Base-by-base conservation (phyloP, 768 basidiomycete genomes). In the Russula lepida region DNA sequence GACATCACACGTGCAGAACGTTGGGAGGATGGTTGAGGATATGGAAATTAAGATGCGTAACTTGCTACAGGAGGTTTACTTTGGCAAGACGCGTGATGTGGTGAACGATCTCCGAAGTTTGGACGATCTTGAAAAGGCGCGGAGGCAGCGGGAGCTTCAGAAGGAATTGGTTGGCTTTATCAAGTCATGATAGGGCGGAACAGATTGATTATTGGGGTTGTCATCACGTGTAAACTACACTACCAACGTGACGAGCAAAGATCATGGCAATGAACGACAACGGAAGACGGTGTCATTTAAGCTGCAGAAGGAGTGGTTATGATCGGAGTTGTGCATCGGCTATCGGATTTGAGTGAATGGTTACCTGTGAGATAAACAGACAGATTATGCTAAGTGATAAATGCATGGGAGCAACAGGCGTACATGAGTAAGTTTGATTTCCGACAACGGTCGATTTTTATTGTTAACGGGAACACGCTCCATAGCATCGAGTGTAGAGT, bases 21-120 rank as follows among this genome's bases (percentile, higher is more conserved):
- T 88, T n/a, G 97, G 97, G 5, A 82, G 81, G 66, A 88, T 98
- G 86, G 86, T 99, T 64, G 97, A 99, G 73, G 97, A 98, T 65
- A 95, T 95, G 92, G 97, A 99, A 75, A 92, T 95, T 72, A 98
- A 98, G 77, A 94, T 98, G 92, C 83, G 97, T 41, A 97, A 97
- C 73, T 76, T 93, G 58, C 78, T 99, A 51, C 89, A 92, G 73
- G 92, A 94, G 78, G 88, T 95, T 15, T 95, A 95, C 74, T 95
- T 95, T 75, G 92, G 93, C 41, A 97, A 98, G 77, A 98, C 95
- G 52, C 87, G 90, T 64, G 95, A 99, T 71, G 85, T 99, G 57
- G 86, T 97, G 19, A 89, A 89, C 68, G 94, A 97, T 70, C 80
- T 99, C 56, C 82, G 95, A 53, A 92, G 89, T 64, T 76, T 90